Conservation (phyloP, 306 rosid species). For the Potentilla sterilis region DNA sequence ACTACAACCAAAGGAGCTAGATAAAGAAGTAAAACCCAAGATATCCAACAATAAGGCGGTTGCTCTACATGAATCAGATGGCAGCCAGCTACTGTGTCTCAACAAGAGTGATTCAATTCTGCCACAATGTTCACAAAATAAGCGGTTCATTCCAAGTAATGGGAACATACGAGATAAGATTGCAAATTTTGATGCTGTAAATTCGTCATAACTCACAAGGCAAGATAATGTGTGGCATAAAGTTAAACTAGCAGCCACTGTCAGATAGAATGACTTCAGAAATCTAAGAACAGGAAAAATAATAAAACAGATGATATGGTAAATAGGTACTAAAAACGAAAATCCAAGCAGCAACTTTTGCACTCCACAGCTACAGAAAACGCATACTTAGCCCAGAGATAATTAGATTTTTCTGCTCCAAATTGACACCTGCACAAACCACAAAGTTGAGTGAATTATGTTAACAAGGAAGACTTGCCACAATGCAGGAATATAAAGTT, state of each 20-base stretch:
- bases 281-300: neutral
- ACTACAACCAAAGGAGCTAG: too few species aligned
- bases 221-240: neutral
- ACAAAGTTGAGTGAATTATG: neutral
- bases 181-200: neutral
- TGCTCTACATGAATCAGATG: too few species aligned
- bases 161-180: neutral
- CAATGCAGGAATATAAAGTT: too few species aligned
- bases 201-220: neutral
- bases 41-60: too few species aligned
- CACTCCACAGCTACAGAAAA: neutral
- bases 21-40: too few species aligned
- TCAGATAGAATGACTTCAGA: neutral
- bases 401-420: too few species aligned
- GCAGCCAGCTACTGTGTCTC: too few species aligned
- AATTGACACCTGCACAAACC: neutral
- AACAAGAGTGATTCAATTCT: neutral
- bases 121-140: neutral
- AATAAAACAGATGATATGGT: too few species aligned
- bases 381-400: neutral
- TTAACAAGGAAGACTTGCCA: neutral
- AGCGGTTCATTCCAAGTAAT: neutral
- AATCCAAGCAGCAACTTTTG: neutral
- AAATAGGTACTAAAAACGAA: neutral
- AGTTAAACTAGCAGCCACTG: neutral